Base-by-base conservation (phyloP, 768 basidiomycete species). In the Rhizopogon rudus region DNA sequence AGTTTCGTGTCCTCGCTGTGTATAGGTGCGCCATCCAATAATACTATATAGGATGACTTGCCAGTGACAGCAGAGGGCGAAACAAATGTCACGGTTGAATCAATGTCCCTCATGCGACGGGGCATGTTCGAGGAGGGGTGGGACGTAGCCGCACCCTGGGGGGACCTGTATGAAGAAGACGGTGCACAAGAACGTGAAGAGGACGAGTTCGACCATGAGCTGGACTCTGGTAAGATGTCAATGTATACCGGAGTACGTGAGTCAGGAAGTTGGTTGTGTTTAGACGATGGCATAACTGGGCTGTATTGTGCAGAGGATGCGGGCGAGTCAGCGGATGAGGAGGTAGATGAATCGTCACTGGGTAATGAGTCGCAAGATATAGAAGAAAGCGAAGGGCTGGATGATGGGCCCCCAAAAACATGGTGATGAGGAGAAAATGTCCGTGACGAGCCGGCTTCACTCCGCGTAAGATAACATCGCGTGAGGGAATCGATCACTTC, bases 71-170 rank as follows among this genome's bases (percentile, higher is more conserved):
- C 61, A 2, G 75, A 68, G 2, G 68, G 75, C 4, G 85, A 80
- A 33, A 80, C 65, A 59, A 89, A 82, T 17, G 87, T 84, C 28
- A 89, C 76, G 2, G 82, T 83, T 0, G 86, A 84, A 61, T 89
- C 83, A 59, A 89, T 87, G 43, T 75, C 69, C 10, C 70, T 71
- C 52, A 89, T 71, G 22, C 75, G 77, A 33, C 86, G 84, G 40
- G 83, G 74, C 39, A 73, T 68, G 25, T 61, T 66, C 3, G 51
- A 16, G 33, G 60, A 55, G 20, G 54, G 8, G 20, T 55, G 54
- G 16, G 51, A 28, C 7, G 33, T 3, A 40, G 53, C 16, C 7
- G 4, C 44, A n/a, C 55, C 52, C 1, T 37, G 1, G 53, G n/a
- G 35, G 28, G 12, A 17, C 17, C 29, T 46, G 20, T 39, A 29